Percentiles rank a stretch among this genome's conserved stretches.
Evolutionary conservation across 345 rosid genomes (phyloP).

Genomic region (Rhodamnia argentea): DNA sequence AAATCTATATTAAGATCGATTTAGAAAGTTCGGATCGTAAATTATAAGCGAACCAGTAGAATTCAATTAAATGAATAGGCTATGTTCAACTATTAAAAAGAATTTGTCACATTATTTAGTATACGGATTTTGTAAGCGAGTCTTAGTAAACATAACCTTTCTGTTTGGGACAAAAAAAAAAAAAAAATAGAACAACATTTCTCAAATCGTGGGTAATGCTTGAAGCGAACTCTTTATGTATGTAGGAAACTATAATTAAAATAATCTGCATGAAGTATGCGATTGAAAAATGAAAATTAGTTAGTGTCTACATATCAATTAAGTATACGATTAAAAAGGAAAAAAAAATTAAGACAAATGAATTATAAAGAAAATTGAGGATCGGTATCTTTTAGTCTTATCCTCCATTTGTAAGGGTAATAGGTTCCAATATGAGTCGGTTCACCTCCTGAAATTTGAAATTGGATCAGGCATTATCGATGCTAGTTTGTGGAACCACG

Average conservation of each 20-base stretch:
- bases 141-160: neutral
- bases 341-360: too few species aligned
- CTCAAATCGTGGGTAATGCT: neutral
- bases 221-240: neutral
- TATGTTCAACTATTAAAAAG: neutral
- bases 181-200: neutral
- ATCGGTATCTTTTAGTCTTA: too few species aligned
- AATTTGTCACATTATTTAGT: neutral
- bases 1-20: neutral
- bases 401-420: too few species aligned
- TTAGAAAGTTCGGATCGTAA: neutral
- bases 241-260: neutral
- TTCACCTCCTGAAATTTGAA: too few species aligned
- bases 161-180: neutral
- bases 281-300: too few species aligned
- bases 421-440: too few species aligned
- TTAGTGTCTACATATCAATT: too few species aligned
- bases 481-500: too few species aligned
- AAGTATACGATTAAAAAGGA: too few species aligned
- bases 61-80: neutral
- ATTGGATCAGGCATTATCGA: too few species aligned
- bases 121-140: neutral
- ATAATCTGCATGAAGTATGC: neutral
- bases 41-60: neutral
- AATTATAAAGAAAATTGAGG: too few species aligned